These are phyloP conservation scores for Cornus suecica DNA, from an alignment of 148 eudicot species.

Conservation along the genomic window DNA sequence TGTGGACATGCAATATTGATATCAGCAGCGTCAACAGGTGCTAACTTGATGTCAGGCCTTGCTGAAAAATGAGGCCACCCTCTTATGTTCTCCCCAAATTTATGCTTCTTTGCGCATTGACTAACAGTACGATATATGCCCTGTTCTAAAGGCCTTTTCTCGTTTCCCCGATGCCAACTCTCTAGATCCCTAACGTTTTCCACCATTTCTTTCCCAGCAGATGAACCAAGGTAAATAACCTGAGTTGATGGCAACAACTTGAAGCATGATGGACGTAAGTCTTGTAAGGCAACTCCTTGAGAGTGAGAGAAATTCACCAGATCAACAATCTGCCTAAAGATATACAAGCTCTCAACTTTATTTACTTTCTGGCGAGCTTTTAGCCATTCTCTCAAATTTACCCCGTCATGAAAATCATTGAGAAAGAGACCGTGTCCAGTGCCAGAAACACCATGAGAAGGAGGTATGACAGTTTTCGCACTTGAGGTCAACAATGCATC, in stretches of 20 bases:
- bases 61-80: constrained; percentile 47
- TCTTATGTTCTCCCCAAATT: constrained; percentile 37
- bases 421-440: constrained; percentile 14
- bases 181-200: constrained; percentile 29
- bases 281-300: constrained; percentile 54
- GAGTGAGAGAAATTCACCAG: constrained; percentile 64
- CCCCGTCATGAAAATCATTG: constrained; percentile 34
- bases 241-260: constrained; percentile 53
- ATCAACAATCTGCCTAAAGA: constrained; percentile 69
- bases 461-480: constrained; percentile 18
- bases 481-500: constrained; percentile 25
- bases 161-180: constrained; percentile 21
- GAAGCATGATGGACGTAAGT: constrained; percentile 79
- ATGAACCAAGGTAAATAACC: constrained; percentile 61
- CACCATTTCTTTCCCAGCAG: constrained; percentile 26
- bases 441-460: constrained; percentile 12
- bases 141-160: constrained; percentile 54
- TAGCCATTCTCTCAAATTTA: constrained; percentile 83
- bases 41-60: constrained; percentile 32
- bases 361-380: constrained; percentile 34
- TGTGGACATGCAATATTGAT: constrained; percentile 29
- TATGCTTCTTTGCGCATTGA: constrained; percentile 52
- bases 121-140: constrained; percentile 22
- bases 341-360: constrained; percentile 47
- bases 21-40: constrained; percentile 20